Conservation (phyloP, 139 green algal genomes). For the Chlamydomonas eustigma region DNA sequence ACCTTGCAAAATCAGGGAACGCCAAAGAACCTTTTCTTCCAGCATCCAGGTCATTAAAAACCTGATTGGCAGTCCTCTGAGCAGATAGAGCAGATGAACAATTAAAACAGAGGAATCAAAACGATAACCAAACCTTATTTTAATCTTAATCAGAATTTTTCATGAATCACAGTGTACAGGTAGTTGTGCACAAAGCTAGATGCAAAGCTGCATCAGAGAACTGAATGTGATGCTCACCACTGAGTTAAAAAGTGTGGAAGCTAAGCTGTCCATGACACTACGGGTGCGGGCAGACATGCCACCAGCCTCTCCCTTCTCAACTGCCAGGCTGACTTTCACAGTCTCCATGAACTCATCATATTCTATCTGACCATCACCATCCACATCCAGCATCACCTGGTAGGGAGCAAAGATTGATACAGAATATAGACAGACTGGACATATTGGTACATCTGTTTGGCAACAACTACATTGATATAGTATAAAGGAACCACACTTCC, state of each 20-base stretch:
- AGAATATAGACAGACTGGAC: too few species aligned
- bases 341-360: constrained; percentile 34
- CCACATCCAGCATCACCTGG: constrained; percentile 36
- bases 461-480: too few species aligned
- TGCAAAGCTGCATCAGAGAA: too few species aligned
- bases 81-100: too few species aligned
- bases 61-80: not conserved
- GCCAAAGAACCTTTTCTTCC: not conserved
- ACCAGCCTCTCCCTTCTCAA: constrained; percentile 8
- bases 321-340: constrained; percentile 18
- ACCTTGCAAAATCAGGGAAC: constrained; percentile 2
- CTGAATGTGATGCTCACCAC: not conserved
- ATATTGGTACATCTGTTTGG: too few species aligned
- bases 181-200: too few species aligned
- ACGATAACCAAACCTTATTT: too few species aligned
- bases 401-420: too few species aligned
- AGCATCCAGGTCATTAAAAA: constrained; percentile 3
- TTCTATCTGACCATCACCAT: constrained; percentile 32
- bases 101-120: too few species aligned
- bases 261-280: not conserved
- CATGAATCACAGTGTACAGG: too few species aligned
- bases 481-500: too few species aligned
- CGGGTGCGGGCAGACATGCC: constrained; percentile 1
- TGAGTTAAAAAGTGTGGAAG: not conserved
- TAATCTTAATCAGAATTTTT: too few species aligned